Percentiles rank a stretch among this genome's conserved stretches.
phyloP scores from a whole-genome alignment of 2,329 filamentous ascomycete genomes.

The Monilinia fructicola region DNA sequence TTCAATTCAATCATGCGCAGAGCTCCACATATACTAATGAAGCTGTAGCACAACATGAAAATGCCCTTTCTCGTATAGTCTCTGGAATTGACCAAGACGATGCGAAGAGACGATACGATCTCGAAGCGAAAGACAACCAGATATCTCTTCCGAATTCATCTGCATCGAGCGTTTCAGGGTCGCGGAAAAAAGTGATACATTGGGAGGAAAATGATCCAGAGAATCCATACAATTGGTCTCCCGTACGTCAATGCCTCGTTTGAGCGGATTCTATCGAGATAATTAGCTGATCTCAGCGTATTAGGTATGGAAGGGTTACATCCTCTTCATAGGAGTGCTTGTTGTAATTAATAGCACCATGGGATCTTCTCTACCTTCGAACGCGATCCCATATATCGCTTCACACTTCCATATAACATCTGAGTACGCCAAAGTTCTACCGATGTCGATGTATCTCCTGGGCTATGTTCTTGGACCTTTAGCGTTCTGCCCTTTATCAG shows the following conservation, averaged over 20 bases:
- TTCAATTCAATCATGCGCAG: background rate
- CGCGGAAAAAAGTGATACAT: constrained; percentile 33
- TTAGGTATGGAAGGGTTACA: constrained; percentile 53
- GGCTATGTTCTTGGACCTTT: constrained; percentile 59
- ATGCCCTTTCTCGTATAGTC: constrained; percentile 30
- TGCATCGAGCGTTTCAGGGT: constrained; percentile 27
- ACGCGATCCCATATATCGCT: constrained; percentile 59
- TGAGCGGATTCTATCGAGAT: no score
- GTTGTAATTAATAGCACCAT: constrained; percentile 68
- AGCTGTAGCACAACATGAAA: constrained; percentile 22
- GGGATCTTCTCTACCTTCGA: constrained; percentile 63
- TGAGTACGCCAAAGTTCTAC: constrained; percentile 46
- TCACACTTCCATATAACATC: constrained; percentile 56
- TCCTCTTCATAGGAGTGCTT: constrained; percentile 56
- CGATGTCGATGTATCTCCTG: constrained; percentile 63
- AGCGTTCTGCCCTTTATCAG: constrained; percentile 64
- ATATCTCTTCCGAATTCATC: constrained; percentile 35
- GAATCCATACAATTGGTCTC: constrained; percentile 40
- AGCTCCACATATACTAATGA: background rate
- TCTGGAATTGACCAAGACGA: constrained; percentile 45
- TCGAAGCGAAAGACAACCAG: constrained; percentile 45
- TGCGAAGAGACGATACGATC: constrained; percentile 44
- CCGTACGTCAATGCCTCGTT: constrained; percentile 26
- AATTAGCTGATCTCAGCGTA: constrained; percentile 12
- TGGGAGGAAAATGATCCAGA: constrained; percentile 37